Base-by-base conservation (phyloP, 306 rosid genomes). In the Sesbania bispinosa region DNA sequence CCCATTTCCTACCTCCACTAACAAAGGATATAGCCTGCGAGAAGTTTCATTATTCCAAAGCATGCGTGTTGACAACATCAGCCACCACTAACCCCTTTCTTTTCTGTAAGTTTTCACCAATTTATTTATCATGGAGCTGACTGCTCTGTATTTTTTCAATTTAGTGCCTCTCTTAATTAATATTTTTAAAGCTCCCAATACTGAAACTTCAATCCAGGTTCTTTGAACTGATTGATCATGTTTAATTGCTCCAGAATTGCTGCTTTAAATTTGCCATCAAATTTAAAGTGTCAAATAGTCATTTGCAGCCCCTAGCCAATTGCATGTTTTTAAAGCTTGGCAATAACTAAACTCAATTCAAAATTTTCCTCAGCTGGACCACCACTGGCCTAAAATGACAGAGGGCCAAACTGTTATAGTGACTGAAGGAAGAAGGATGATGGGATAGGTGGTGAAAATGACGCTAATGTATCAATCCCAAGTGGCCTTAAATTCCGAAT, bases 21-120 rank as follows among this genome's bases (percentile, higher is more conserved):
- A 11, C 69, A 50, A n/a, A n/a, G n/a, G n/a, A n/a, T n/a, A 57
- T 13, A 62, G 30, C 70, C 74, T 69, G 33, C 42, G 10, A 80
- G 65, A 62, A 62, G 69, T 62, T 80, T 75, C 69, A 63, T 70
- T 11, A 70, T 55, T 18, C 18, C 73, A 29, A 67, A 46, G 67
- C 81, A 82, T 54, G 80, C 86, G 75, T 62, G 62, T 78, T 78
- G 80, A 82, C 77, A 69, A 47, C 80, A 78, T 74, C 75, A 78
- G 13, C 59, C 67, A 64, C 7, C 83, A 74, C 83, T 78, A 61
- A 21, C 55, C 47, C 46, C 46, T 2, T 42, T 62, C 21, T 36
- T n/a, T 5, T 18, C 59, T 59, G 52, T 35, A 53, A 61, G 54
- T 69, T 38, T 46, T 54, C 62, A 42, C 60, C 48, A 67, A 7